These are phyloP conservation scores for Tolypocladium amazonense DNA, from an alignment of 2,329 filamentous ascomycete species.

Conservation along the genomic window DNA sequence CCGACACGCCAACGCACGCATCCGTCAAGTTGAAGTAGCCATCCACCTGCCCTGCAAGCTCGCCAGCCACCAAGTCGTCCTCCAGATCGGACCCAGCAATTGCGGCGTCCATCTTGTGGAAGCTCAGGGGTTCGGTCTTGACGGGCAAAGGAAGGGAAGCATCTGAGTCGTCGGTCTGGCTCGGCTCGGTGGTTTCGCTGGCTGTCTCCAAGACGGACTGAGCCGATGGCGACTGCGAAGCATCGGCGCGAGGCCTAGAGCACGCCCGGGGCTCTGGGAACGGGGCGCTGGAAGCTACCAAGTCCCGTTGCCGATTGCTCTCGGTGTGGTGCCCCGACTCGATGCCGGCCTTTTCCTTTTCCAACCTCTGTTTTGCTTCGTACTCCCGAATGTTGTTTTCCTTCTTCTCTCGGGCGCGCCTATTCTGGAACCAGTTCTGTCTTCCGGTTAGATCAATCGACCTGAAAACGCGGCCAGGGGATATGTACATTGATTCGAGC, in stretches of 20 bases:
- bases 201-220: conserved; percentile 9
- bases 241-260: conserved; percentile 5
- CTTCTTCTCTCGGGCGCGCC: conserved; percentile 54
- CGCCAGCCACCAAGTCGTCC: conserved; percentile 3
- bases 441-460: conserved; percentile 14
- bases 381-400: conserved; percentile 41
- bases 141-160: conserved; percentile 7
- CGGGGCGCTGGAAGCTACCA: conserved; percentile 29
- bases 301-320: conserved; percentile 20
- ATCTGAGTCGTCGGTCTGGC: conserved; percentile 13
- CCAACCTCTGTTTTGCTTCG: conserved; percentile 24
- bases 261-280: conserved; percentile 20
- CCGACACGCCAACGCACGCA: conserved; percentile 3
- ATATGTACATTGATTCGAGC: conserved; percentile 49
- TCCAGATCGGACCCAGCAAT: conserved; percentile 2
- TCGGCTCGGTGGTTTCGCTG: conserved; percentile 14
- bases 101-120: background rate
- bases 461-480: background rate
- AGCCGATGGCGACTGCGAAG: conserved; percentile 6
- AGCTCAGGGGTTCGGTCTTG: background rate
- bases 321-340: conserved; percentile 15
- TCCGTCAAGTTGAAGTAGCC: conserved; percentile 8
- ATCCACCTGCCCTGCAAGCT: conserved; percentile 6
- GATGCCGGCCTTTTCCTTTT: conserved; percentile 20
- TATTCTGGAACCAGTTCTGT: conserved; percentile 61